Conservation (phyloP, 768 basidiomycete genomes). For the Pulveroboletus frians region DNA sequence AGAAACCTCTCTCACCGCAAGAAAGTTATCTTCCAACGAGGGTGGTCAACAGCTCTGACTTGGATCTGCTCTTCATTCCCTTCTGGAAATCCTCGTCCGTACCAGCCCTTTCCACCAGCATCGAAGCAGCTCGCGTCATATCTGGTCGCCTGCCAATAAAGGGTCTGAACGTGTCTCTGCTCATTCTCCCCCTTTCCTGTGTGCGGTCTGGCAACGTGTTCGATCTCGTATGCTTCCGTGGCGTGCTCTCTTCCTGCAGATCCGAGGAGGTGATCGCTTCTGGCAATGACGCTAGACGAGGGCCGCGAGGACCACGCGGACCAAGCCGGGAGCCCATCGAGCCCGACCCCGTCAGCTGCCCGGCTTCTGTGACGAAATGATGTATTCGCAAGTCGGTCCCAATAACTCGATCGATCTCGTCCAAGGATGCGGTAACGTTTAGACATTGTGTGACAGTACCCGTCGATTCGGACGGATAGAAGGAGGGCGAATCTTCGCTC, state of each 20-base stretch:
- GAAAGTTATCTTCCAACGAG: not conserved
- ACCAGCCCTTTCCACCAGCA: constrained; percentile 10
- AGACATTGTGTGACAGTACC: constrained; percentile 19
- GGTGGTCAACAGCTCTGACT: constrained; percentile 13
- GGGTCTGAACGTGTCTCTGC: constrained; percentile 15
- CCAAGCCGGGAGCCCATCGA: constrained; percentile 14
- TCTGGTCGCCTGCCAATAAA: constrained; percentile 23
- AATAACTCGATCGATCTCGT: constrained; percentile 27
- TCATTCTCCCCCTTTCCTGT: constrained; percentile 35
- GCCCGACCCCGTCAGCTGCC: constrained; percentile 10
- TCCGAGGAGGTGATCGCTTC: constrained; percentile 6
- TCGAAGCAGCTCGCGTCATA: constrained; percentile 14
- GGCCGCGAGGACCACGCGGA: constrained; percentile 20
- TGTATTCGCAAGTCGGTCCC: constrained; percentile 20
- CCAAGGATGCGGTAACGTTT: constrained; percentile 15
- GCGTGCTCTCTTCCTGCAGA: constrained; percentile 21
- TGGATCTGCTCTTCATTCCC: constrained; percentile 14
- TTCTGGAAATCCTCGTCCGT: not conserved
- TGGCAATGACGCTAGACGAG: constrained; percentile 15
- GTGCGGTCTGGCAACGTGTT: constrained; percentile 40
- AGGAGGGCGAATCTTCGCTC: constrained; percentile 20
- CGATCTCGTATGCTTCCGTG: constrained; percentile 17
- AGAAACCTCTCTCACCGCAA: not conserved
- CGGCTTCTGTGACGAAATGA: constrained; percentile 23
- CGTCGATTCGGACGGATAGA: constrained; percentile 27